Percentiles rank a stretch among this genome's conserved stretches.
These are phyloP conservation scores for Melocanna baccifera DNA, from an alignment of 176 grass and related monocot species.

Conservation along the genomic window DNA sequence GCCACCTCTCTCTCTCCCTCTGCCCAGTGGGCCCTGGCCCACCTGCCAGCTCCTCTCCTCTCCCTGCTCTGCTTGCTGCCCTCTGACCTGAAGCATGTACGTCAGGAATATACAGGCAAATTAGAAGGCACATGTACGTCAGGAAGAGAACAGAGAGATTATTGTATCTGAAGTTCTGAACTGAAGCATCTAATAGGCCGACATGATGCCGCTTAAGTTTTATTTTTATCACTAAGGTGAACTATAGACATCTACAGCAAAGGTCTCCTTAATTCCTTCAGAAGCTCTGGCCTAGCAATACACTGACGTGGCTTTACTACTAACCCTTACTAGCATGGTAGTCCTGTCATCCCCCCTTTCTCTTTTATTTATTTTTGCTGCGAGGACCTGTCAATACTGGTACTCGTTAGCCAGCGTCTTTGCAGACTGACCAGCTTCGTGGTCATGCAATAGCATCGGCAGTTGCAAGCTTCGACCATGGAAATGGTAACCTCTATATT, in stretches of 20 bases:
- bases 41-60: too few relatives aligned
- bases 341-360: too few relatives aligned
- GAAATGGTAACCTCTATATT: not conserved
- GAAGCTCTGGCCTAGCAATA: not conserved
- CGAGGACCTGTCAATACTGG: too few relatives aligned
- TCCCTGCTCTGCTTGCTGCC: not conserved
- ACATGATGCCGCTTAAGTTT: not conserved
- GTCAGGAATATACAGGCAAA: not conserved
- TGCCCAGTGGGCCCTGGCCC: too few relatives aligned
- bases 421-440: too few relatives aligned
- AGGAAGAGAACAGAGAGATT: conserved; percentile 5
- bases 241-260: not conserved
- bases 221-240: not conserved
- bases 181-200: not conserved
- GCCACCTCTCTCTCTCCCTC: too few relatives aligned
- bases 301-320: too few relatives aligned
- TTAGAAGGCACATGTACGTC: not conserved
- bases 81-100: too few relatives aligned
- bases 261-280: not conserved
- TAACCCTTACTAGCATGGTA: too few relatives aligned
- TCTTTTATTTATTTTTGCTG: too few relatives aligned
- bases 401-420: too few relatives aligned
- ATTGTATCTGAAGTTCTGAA: too few relatives aligned
- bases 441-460: not conserved
- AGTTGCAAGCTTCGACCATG: not conserved